Conservation (phyloP, 306 rosid species). For the Trifolium repens region DNA sequence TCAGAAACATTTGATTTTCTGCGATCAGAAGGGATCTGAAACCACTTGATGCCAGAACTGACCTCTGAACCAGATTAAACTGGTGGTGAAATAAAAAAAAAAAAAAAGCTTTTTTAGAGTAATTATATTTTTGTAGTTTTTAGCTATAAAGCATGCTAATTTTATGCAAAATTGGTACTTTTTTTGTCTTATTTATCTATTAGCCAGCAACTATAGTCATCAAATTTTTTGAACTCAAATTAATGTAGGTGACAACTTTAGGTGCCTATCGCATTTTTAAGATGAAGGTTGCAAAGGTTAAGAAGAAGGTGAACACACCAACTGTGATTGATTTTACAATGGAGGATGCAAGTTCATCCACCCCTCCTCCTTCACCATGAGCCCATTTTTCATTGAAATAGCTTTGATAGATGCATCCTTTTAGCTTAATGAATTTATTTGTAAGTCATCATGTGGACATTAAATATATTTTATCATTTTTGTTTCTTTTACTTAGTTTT, state of each 20-base stretch:
- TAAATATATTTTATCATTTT: not conserved
- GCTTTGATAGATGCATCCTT: conserved; percentile 27
- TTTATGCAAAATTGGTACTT: too few species aligned
- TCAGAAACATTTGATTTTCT: too few species aligned
- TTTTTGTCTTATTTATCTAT: too few species aligned
- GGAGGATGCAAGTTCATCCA: conserved; percentile 7
- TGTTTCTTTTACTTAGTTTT: conserved; percentile 1
- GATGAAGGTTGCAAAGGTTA: not conserved
- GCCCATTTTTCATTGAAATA: conserved; percentile 29
- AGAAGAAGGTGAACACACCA: conserved; percentile 21
- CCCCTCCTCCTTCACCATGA: conserved; percentile 50
- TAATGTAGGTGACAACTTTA: conserved; percentile 50
- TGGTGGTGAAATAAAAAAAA: too few species aligned
- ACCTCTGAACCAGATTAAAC: too few species aligned
- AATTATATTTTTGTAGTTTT: not conserved
- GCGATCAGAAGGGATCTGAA: too few species aligned
- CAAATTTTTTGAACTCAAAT: not conserved
- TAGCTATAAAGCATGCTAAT: not conserved
- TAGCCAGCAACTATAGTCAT: not conserved
- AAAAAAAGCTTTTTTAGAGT: not conserved
- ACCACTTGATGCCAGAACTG: too few species aligned
- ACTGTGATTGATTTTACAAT: conserved; percentile 35
- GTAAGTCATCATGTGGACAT: not conserved
- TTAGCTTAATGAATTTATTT: not conserved
- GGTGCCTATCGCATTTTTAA: conserved; percentile 53